Evolutionary conservation across 768 basidiomycete genomes (phyloP).

Genomic region (Hortiboletus flavorubellus): DNA sequence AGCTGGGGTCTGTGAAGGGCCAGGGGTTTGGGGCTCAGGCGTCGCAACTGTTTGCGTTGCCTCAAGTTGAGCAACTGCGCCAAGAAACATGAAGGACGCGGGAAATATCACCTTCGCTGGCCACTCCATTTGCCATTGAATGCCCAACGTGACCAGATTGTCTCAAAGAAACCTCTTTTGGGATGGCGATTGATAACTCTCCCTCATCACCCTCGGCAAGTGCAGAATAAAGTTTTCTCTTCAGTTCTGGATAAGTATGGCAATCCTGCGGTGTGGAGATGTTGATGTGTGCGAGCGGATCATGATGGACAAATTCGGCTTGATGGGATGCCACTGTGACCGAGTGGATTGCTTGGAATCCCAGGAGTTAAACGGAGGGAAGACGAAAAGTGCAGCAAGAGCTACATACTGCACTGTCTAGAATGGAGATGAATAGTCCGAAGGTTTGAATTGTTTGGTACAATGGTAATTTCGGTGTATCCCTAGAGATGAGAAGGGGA

Average conservation of each 20-base stretch:
- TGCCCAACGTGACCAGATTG: constrained; percentile 48
- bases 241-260: constrained; percentile 88
- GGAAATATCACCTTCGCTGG: constrained; percentile 53
- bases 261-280: constrained; percentile 72
- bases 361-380: constrained; percentile 22
- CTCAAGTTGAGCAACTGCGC: constrained; percentile 2
- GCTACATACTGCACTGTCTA: constrained; percentile 74
- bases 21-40: constrained; percentile 78
- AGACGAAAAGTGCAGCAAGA: constrained; percentile 8
- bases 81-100: background rate
- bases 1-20: constrained; percentile 34
- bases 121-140: constrained; percentile 36
- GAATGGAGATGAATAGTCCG: constrained; percentile 85
- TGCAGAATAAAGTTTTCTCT: constrained; percentile 87
- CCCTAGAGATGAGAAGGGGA: constrained; percentile 48
- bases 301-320: constrained; percentile 76
- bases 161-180: constrained; percentile 64
- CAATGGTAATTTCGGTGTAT: constrained; percentile 88
- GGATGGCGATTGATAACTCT: constrained; percentile 87
- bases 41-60: constrained; percentile 52
- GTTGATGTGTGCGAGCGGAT: constrained; percentile 65
- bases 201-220: constrained; percentile 92
- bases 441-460: constrained; percentile 76
- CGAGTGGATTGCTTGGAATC: constrained; percentile 57
- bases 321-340: constrained; percentile 69